Evolutionary conservation across 169 alveolate species (phyloP).

Genomic region (Plasmodium coatneyi): DNA sequence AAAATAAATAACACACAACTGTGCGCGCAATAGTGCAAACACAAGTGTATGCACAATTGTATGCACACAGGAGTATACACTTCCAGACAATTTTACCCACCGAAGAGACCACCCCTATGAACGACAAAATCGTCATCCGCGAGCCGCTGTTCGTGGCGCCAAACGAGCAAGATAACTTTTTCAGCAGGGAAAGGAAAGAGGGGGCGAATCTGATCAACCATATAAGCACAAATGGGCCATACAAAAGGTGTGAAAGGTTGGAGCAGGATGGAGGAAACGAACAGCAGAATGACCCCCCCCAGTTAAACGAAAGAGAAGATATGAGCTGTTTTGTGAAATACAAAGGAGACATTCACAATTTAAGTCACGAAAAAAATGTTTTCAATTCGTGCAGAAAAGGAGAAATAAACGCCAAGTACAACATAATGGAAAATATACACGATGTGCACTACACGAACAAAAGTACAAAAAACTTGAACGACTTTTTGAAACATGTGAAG

Average conservation of each 20-base stretch:
- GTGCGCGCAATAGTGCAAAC: not conserved
- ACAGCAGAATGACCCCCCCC: not conserved
- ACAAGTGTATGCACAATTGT: not conserved
- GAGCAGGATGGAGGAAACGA: not conserved
- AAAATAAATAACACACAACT: not conserved
- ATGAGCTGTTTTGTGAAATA: constrained; percentile 66
- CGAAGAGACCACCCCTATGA: not conserved
- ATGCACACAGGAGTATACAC: not conserved
- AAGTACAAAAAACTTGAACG: constrained; percentile 30
- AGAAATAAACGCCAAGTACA: constrained; percentile 56
- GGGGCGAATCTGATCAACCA: constrained; percentile 18
- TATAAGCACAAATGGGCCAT: constrained; percentile 33
- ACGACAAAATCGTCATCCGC: constrained; percentile 60
- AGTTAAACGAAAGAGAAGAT: constrained; percentile 66
- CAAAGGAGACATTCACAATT: constrained; percentile 1
- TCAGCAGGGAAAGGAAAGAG: constrained; percentile 25
- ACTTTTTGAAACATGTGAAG: constrained; percentile 55
- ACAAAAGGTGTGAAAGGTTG: constrained; percentile 26
- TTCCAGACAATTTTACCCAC: not conserved
- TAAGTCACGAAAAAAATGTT: constrained; percentile 22
- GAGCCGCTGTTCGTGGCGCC: constrained; percentile 55
- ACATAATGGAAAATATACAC: constrained; percentile 63
- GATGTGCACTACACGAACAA: constrained; percentile 37
- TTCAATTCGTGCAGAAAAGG: constrained; percentile 43
- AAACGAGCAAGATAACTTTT: constrained; percentile 42